phyloP scores from a whole-genome alignment of 176 grass and related monocot genomes.

The Zizania latifolia region DNA sequence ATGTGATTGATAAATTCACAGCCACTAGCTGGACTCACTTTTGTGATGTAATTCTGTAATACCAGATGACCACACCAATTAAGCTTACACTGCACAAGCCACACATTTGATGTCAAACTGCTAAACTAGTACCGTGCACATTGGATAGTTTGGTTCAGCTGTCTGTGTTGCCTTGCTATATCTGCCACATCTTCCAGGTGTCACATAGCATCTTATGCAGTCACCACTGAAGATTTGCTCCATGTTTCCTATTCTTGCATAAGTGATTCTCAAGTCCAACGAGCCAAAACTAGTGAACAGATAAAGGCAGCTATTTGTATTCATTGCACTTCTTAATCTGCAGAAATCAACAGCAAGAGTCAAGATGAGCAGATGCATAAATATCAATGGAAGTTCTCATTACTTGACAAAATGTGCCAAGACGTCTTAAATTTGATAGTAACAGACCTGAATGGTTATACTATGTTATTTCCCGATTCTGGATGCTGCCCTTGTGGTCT shows the following conservation, averaged over 20 bases:
- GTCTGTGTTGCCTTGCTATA: background rate
- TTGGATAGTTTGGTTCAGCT: background rate
- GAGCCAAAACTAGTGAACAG: background rate
- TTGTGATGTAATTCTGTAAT: background rate
- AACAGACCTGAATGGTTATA: conserved; percentile 38
- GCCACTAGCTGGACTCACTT: background rate
- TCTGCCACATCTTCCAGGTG: background rate
- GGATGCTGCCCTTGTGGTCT: conserved; percentile 34
- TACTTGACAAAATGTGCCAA: background rate
- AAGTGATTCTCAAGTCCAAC: background rate
- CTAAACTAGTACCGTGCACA: conserved; percentile 10
- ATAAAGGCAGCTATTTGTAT: conserved; percentile 25
- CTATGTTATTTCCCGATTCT: conserved; percentile 35
- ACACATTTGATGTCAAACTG: conserved; percentile 2
- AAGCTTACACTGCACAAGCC: background rate
- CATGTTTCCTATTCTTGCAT: background rate
- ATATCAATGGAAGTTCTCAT: background rate
- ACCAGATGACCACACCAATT: background rate
- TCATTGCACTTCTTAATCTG: background rate
- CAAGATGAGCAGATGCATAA: background rate
- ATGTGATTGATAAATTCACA: background rate
- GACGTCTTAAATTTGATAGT: background rate
- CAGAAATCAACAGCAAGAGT: background rate
- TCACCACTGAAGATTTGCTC: background rate
- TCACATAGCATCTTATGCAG: background rate